These are phyloP conservation scores for Hypocrella siamensis DNA, from an alignment of 2,329 filamentous ascomycete species.

Conservation along the genomic window DNA sequence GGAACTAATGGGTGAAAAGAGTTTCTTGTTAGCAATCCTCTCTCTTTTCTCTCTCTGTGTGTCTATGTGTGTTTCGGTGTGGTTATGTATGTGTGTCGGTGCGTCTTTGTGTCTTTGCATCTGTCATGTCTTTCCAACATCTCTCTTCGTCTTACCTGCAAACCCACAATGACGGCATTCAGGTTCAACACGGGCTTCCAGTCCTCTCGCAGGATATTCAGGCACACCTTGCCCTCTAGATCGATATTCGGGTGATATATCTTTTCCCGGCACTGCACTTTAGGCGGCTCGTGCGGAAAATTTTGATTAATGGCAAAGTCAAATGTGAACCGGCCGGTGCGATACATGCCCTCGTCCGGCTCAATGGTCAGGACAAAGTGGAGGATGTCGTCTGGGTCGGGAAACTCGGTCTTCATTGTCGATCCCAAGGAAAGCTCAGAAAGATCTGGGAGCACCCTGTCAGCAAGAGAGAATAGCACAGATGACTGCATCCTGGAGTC, in stretches of 20 bases:
- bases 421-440: slow-evolving; percentile 63
- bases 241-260: slow-evolving; percentile 99
- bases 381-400: slow-evolving; percentile 71
- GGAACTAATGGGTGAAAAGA: no score
- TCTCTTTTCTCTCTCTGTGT: neutral
- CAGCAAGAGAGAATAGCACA: neutral
- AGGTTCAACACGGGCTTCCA: slow-evolving; percentile 98
- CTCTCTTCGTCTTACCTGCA: slow-evolving; percentile 50
- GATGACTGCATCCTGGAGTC: neutral
- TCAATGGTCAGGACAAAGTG: slow-evolving; percentile 71
- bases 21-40: neutral
- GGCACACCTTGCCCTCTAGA: slow-evolving; percentile 89
- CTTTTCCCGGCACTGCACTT: slow-evolving; percentile 93
- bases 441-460: slow-evolving; percentile 41
- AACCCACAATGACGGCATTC: slow-evolving; percentile 87
- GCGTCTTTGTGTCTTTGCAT: no score
- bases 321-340: slow-evolving; percentile 75
- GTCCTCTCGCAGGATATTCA: slow-evolving; percentile 94
- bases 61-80: neutral
- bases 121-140: no score
- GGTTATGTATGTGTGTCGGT: no score
- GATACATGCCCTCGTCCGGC: slow-evolving; percentile 80
- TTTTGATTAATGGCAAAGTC: slow-evolving; percentile 84
- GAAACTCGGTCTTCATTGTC: slow-evolving; percentile 71
- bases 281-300: slow-evolving; percentile 94